Conservation (phyloP, 2,329 filamentous ascomycete genomes). For the Madurella mycetomatis region DNA sequence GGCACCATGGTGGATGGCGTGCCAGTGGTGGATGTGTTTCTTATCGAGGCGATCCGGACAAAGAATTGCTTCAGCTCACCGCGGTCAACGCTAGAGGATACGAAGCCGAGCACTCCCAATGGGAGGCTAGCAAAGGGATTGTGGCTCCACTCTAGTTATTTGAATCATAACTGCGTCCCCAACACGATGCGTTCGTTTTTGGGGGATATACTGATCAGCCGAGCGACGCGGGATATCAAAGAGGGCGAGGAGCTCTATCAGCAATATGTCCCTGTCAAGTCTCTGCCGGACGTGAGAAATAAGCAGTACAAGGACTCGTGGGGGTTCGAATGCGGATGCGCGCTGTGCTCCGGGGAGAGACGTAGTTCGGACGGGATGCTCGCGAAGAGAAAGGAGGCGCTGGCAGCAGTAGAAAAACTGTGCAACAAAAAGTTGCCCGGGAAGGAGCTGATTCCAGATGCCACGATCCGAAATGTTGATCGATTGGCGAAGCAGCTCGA, state of each 20-base stretch:
- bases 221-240: conserved; percentile 36
- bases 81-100: conserved; percentile 30
- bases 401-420: conserved; percentile 25
- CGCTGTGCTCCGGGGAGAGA: conserved; percentile 34
- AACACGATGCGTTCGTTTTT: conserved; percentile 31
- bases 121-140: conserved; percentile 27
- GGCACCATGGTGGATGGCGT: conserved; percentile 32
- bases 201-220: conserved; percentile 30
- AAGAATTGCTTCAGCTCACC: conserved; percentile 39
- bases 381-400: conserved; percentile 23
- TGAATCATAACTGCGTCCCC: conserved; percentile 32
- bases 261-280: conserved; percentile 35
- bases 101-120: conserved; percentile 20
- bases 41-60: conserved; percentile 38
- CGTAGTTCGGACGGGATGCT: conserved; percentile 16
- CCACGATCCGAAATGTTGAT: conserved; percentile 32
- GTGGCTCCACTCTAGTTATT: conserved; percentile 28
- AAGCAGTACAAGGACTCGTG: conserved; percentile 31
- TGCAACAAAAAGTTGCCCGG: conserved; percentile 24
- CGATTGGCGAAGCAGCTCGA: conserved; percentile 30
- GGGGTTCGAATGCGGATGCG: conserved; percentile 40
- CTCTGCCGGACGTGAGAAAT: conserved; percentile 27
- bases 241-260: conserved; percentile 37
- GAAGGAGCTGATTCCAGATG: conserved; percentile 28
- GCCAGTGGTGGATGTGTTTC: conserved; percentile 36